Evolutionary conservation across 352 stramenopile species (phyloP).

Genomic region (Phytophthora uliginosa): DNA sequence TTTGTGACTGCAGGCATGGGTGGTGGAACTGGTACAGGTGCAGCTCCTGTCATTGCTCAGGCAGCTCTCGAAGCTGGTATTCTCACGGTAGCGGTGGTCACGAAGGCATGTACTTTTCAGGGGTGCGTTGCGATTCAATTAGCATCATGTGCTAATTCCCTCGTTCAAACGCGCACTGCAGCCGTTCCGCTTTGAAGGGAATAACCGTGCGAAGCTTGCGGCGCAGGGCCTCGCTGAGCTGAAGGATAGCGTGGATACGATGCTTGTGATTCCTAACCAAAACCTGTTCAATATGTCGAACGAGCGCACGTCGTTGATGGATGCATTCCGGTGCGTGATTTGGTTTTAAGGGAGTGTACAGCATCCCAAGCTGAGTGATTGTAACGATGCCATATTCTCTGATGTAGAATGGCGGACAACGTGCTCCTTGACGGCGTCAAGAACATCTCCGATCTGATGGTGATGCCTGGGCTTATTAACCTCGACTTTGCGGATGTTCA

Average conservation of each 20-base stretch:
- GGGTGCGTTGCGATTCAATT: neutral
- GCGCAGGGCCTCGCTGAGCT: constrained; percentile 81
- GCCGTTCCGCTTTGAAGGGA: constrained; percentile 89
- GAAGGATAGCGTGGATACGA: constrained; percentile 89
- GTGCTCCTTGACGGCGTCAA: constrained; percentile 89
- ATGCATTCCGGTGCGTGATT: constrained; percentile 76
- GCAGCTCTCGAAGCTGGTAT: constrained; percentile 86
- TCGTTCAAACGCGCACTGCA: constrained; percentile 18
- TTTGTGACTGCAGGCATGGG: constrained; percentile 92
- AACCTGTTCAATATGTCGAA: constrained; percentile 93
- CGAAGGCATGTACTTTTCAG: constrained; percentile 58
- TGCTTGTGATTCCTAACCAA: constrained; percentile 92
- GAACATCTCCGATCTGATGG: constrained; percentile 92
- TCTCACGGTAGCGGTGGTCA: constrained; percentile 89
- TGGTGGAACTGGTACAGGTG: constrained; percentile 85
- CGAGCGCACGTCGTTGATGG: constrained; percentile 89
- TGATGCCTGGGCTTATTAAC: constrained; percentile 91
- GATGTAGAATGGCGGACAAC: constrained; percentile 80
- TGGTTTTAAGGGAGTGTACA: neutral
- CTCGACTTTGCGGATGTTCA: constrained; percentile 91
- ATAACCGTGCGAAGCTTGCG: constrained; percentile 83
- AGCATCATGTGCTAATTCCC: neutral
- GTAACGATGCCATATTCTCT: neutral
- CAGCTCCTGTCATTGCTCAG: constrained; percentile 85
- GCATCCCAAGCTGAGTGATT: neutral